phyloP scores from a whole-genome alignment of 805 yeast species.

The Wickerhamiella cacticola region DNA sequence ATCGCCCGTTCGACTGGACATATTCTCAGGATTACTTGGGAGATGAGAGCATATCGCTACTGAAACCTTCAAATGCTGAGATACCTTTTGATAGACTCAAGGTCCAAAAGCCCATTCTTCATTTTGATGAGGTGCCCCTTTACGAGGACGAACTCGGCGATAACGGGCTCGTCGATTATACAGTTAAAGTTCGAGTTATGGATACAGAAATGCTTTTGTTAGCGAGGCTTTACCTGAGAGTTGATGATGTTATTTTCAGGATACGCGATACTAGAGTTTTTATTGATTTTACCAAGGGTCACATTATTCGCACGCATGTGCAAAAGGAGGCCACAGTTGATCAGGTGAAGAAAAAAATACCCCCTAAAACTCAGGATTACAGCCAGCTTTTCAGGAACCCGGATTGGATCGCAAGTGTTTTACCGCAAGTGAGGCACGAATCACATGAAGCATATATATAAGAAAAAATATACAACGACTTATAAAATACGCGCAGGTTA shows the following conservation, averaged over 20 bases:
- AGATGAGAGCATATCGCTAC: slow-evolving; percentile 24
- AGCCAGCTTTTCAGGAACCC: slow-evolving; percentile 63
- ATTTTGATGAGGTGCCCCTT: slow-evolving; percentile 76
- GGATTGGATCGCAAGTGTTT: slow-evolving; percentile 51
- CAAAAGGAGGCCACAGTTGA: slow-evolving; percentile 49
- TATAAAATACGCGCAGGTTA: too few relatives aligned
- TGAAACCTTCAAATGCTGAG: slow-evolving; percentile 22
- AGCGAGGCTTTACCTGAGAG: slow-evolving; percentile 69
- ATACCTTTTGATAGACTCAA: slow-evolving; percentile 64
- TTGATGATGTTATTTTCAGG: slow-evolving; percentile 78
- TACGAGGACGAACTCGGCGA: slow-evolving; percentile 96
- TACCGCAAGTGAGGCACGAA: slow-evolving; percentile 8
- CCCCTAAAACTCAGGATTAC: slow-evolving; percentile 49
- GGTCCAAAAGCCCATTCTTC: slow-evolving; percentile 71
- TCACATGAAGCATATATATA: not conserved
- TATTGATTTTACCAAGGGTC: slow-evolving; percentile 56
- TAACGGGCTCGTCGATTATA: slow-evolving; percentile 74
- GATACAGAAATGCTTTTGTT: slow-evolving; percentile 60
- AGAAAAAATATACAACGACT: too few relatives aligned
- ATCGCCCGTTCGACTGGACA: slow-evolving; percentile 93
- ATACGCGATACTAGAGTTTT: slow-evolving; percentile 75
- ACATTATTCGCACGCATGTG: slow-evolving; percentile 65
- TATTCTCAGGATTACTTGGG: slow-evolving; percentile 76
- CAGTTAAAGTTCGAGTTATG: slow-evolving; percentile 82
- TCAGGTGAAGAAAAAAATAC: slow-evolving; percentile 34